phyloP scores from a whole-genome alignment of 169 alveolate genomes.

The Cryptosporidium baileyi region DNA sequence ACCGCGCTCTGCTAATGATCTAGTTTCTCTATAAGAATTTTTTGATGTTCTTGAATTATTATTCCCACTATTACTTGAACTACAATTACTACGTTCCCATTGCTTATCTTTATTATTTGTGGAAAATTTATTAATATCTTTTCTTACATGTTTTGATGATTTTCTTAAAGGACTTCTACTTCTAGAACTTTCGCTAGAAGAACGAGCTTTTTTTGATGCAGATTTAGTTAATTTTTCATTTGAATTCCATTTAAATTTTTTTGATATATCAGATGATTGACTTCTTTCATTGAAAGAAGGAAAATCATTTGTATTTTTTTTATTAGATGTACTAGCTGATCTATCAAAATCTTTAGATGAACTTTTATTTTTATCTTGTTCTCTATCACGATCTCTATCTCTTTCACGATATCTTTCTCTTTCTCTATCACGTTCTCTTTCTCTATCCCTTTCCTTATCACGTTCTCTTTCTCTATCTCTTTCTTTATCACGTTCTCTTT shows the following conservation, averaged over 20 bases:
- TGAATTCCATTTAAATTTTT: not conserved
- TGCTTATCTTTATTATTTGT: not conserved
- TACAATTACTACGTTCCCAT: slow-evolving; percentile 12
- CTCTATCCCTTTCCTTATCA: slow-evolving; percentile 25
- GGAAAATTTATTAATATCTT: slow-evolving; percentile 29
- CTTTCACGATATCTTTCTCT: not conserved
- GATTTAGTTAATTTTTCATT: not conserved
- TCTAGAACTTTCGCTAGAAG: slow-evolving; percentile 50
- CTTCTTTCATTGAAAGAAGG: not conserved
- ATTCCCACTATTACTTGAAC: not conserved
- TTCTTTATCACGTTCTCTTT: not conserved
- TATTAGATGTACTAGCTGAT: not conserved
- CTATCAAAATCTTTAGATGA: not conserved
- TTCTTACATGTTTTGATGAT: slow-evolving; percentile 30
- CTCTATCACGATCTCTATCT: not conserved
- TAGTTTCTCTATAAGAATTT: slow-evolving; percentile 37
- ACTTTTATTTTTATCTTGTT: not conserved
- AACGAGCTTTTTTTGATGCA: slow-evolving; percentile 16
- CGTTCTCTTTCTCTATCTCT: slow-evolving; percentile 13
- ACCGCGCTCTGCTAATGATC: slow-evolving; percentile 47
- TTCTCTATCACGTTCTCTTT: not conserved
- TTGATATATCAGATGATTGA: not conserved
- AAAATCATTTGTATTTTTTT: not conserved
- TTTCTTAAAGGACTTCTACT: slow-evolving; percentile 51
- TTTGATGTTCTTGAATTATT: slow-evolving; percentile 11